Base-by-base conservation (phyloP, 306 rosid species). In the Rosa multiflora region DNA sequence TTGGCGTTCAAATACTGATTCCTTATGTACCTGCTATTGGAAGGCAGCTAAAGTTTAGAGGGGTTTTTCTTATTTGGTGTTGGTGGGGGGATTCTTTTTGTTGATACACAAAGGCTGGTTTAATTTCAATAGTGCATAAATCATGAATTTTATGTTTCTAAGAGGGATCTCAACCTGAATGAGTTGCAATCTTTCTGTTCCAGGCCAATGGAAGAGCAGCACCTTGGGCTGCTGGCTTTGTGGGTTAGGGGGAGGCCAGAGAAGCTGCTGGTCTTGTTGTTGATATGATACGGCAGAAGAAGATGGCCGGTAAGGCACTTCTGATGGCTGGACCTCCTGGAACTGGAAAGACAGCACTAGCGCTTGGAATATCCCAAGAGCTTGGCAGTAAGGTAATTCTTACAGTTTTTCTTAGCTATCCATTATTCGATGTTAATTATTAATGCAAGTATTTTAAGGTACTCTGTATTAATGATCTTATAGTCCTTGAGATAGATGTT, bases 251-350 rank as follows among this genome's bases (percentile, higher is more conserved):
- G 9, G 97, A 92, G 81, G 98, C 97, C 49, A 89, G 98, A 87
- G 98, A 94, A 85, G 97, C 97, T 6, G 64, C 91, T 11, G 98
- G 98, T 61, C 91, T 94, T 21, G 93, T 89, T 53, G 97, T 92
- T 37, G 98, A 94, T 76, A 94, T 94, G 97, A 92, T 94, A 56
- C 89, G 97, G 10, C 97, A 90, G 88, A 94, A 92, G 90, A 94
- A 94, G 86, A 90, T 94, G 97, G 98, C 98, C 37, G 98, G 98
- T 14, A 88, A 86, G 74, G 98, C 97, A 14, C 94, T 94, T 75
- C 87, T 92, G 49, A 72, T 94, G 12, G 97, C 97, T 18, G 98
- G 98, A 67, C 98, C 98, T 46, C 97, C 98, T 2, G 98, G 98
- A 32, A 94, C 97, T 15, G 98, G 98, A 53, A 94, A 94, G 87